Evolutionary conservation across 306 rosid species (phyloP).

Genomic region (Malus asiatica): DNA sequence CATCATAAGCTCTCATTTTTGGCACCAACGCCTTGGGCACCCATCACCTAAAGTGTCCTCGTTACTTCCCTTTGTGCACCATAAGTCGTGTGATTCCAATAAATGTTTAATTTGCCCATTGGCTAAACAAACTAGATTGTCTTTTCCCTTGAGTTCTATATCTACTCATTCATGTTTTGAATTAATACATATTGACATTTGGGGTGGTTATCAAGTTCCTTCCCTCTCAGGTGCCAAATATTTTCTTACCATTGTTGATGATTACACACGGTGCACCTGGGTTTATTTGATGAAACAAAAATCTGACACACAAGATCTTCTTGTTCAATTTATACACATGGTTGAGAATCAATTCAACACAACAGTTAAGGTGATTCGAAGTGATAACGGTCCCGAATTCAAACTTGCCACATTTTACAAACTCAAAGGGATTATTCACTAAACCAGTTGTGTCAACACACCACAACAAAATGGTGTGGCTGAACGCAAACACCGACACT

Average conservation of each 20-base stretch:
- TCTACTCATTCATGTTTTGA: background rate
- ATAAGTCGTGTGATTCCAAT: background rate
- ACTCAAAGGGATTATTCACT: background rate
- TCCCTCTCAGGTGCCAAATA: background rate
- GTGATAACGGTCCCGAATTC: background rate
- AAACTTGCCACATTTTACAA: no score
- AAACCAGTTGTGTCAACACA: background rate
- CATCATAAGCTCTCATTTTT: fast-evolving
- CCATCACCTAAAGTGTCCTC: no score
- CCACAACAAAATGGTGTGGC: background rate
- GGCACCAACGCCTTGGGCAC: background rate
- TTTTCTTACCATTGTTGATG: background rate
- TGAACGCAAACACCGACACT: background rate
- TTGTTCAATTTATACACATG: background rate
- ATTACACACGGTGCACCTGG: background rate
- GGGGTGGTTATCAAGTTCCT: background rate
- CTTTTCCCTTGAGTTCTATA: background rate
- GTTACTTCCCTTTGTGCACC: no score
- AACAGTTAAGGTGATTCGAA: background rate
- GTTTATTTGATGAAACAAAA: no score
- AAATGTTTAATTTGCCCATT: background rate
- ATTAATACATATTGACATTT: background rate
- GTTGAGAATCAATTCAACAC: background rate
- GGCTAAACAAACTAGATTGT: background rate
- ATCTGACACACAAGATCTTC: background rate